Conservation (phyloP, 1,139 yeast species). For the Lodderomyces metapsilosis region DNA sequence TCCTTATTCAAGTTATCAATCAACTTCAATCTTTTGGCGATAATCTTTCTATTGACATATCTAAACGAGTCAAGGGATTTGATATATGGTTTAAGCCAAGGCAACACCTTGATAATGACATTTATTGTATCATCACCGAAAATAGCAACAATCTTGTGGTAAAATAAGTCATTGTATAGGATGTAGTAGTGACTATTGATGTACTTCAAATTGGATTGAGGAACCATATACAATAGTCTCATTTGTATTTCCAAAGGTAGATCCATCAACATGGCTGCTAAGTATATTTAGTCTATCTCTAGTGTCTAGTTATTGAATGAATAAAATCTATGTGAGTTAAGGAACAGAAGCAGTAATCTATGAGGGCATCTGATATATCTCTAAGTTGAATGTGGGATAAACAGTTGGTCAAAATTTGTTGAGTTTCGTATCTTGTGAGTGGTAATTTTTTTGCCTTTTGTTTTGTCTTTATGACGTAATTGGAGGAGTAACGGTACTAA, state of each 20-base stretch:
- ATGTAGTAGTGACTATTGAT: conserved; percentile 43
- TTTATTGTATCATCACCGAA: conserved; percentile 41
- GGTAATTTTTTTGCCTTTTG: too few relatives aligned
- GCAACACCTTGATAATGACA: conserved; percentile 32
- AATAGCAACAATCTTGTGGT: conserved; percentile 38
- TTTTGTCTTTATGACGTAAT: too few relatives aligned
- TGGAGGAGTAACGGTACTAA: too few relatives aligned
- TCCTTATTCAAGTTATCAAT: conserved; percentile 12
- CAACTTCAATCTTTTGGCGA: conserved; percentile 30
- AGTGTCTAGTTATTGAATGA: too few relatives aligned
- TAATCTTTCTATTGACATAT: conserved; percentile 28
- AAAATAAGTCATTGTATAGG: conserved; percentile 51
- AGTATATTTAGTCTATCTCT: neutral
- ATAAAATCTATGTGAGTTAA: too few relatives aligned
- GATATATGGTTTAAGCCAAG: conserved; percentile 44
- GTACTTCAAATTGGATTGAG: conserved; percentile 39
- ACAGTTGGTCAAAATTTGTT: too few relatives aligned
- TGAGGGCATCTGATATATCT: too few relatives aligned
- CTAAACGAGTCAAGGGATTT: conserved; percentile 51
- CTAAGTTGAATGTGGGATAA: too few relatives aligned
- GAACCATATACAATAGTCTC: conserved; percentile 38
- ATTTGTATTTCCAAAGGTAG: conserved; percentile 56
- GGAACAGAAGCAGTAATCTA: too few relatives aligned
- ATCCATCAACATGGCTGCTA: conserved; percentile 21
- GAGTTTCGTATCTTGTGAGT: too few relatives aligned